phyloP scores from a whole-genome alignment of 148 eudicot species.

The Rhododendron griersonianum region DNA sequence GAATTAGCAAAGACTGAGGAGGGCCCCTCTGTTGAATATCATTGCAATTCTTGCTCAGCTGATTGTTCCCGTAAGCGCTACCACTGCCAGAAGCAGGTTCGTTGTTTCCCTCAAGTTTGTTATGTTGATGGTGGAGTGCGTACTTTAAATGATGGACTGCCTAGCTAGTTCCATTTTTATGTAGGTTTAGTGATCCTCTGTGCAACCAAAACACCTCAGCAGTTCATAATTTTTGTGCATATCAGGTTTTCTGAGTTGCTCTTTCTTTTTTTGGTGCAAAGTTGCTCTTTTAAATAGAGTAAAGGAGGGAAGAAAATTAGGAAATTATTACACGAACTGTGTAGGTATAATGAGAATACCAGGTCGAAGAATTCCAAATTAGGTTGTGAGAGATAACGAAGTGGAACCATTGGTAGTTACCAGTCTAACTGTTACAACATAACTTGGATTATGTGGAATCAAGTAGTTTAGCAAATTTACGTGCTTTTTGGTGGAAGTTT shows the following conservation, averaged over 20 bases:
- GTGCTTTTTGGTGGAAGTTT: neutral
- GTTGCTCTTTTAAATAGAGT: neutral
- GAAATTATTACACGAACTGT: neutral
- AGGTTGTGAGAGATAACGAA: neutral
- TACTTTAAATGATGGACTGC: neutral
- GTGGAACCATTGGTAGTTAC: neutral
- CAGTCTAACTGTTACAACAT: neutral
- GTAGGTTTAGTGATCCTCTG: neutral
- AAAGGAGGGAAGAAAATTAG: neutral
- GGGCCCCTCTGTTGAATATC: constrained; percentile 94
- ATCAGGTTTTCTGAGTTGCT: neutral
- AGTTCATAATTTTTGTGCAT: neutral
- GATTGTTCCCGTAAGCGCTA: constrained; percentile 98
- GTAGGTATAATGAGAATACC: neutral
- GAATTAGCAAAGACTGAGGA: constrained; percentile 78
- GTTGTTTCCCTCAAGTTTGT: constrained; percentile 18
- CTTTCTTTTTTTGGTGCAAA: neutral
- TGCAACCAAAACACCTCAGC: neutral
- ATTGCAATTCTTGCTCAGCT: constrained; percentile 97
- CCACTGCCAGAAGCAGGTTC: constrained; percentile 96
- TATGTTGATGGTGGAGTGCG: constrained; percentile 6
- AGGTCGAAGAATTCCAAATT: neutral
- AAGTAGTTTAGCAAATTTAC: neutral
- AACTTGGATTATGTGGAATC: neutral
- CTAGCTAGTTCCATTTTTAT: neutral